Base-by-base conservation (phyloP, 352 stramenopile species). In the Globisporangium acanthophoron region DNA sequence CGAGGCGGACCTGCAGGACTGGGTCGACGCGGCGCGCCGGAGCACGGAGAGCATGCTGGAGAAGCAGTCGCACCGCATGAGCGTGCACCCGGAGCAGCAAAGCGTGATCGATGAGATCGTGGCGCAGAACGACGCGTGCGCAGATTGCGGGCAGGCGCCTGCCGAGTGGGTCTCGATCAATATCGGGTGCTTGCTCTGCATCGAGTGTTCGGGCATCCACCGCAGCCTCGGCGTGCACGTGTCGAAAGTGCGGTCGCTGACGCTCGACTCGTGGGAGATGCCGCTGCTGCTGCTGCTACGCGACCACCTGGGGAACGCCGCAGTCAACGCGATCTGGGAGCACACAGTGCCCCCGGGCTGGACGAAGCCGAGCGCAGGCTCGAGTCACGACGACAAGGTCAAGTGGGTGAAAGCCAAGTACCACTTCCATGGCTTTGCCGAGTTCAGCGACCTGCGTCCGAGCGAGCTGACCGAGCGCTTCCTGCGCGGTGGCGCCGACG, bases 151-250 rank as follows among this genome's bases (percentile, higher is more conserved):
- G 51, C 76, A 85, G 41, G 68, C 72, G 13, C 85, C 88, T 6
- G 80, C 95, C 1, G 93, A 98, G 58, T 99, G 96, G 96, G 94
- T 97, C 37, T 98, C 88, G 33, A 89, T 98, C 58, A 99, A 99
- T 71, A 85, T 99, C 50, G 96, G 96, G 13, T 90, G 96, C 50
- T 74, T 98, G 24, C 67, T 99, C 39, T 99, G 96, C 65, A 98
- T 99, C 63, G 88, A 98, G 66, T 99, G 96, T 67, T 97, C 87
- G 41, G 96, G 94, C 16, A 98, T 99, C 41, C 96, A 99, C 62
- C 83, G 96, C 43, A 97, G 85, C 59, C 79, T 99, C 18, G 96
- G 96, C 49, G 93, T 98, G 3, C 96, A 99, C 75, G 90, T 99
- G 33, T 98, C 93, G 43, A 98, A 98, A 73, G 91, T 99, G 44